Base-by-base conservation (phyloP, 345 rosid genomes). In the Psidium guajava region DNA sequence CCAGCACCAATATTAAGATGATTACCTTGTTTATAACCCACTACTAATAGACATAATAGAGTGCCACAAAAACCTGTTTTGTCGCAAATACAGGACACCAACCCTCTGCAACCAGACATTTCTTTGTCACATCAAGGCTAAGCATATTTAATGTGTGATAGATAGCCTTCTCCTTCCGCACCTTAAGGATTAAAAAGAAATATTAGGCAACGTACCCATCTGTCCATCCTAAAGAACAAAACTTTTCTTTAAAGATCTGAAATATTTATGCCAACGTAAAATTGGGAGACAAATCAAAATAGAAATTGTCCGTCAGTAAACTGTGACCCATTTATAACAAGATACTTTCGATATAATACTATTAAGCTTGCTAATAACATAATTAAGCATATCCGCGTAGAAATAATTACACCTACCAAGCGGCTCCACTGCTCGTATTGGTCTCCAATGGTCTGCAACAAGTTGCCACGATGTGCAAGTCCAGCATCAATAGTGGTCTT, bases 31-130 rank as follows among this genome's bases (percentile, higher is more conserved):
- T 64, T 32, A 32, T 25, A 9, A n/a, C 52, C 64, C 36, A 75
- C 81, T 85, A 64, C 81, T 86, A 64, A 81, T 69, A 81, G 40
- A 83, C 57, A 28, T 47, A 61, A 85, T 83, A 85, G 69, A 36
- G 82, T 84, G 82, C 58, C 32, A 55, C 13, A 14, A 51, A 24
- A 86, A 95, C 98, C 94, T 95, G 96, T 50, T 96, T 94, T 81
- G 96, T 87, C 85, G 98, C 98, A 91, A 95, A 95, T 87, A 96
- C 93, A 80, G 98, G 98, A 89, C 98, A 93, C 98, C 98, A 97
- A 56, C 98, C 98, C 89, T 97, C 99, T 86, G 92, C 98, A 56
- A 93, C 99, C 86, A 97, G 97, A 88, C 99, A 96, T 86, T 94
- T 97, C 88, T 96, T 97, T 56, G 98, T 94, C 89, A 96, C 99